Evolutionary conservation across 495 filamentous ascomycete species (phyloP).

Genomic region (Tricharina praecox): DNA sequence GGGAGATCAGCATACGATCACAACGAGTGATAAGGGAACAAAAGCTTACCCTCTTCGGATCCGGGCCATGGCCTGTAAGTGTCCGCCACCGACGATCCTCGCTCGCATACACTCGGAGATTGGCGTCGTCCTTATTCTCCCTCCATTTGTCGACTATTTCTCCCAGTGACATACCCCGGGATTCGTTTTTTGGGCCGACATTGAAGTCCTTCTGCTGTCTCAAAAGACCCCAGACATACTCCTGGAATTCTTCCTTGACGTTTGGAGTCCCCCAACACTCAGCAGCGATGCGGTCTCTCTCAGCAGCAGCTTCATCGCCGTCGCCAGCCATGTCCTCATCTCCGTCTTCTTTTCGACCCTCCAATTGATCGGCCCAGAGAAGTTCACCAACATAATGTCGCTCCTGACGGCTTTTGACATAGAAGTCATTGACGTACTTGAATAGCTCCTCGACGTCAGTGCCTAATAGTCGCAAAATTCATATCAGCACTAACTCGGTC

Average conservation of each 20-base stretch:
- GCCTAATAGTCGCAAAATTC: slow-evolving; percentile 17
- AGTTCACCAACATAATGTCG: slow-evolving; percentile 3
- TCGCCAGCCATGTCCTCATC: not conserved
- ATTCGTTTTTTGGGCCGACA: slow-evolving; percentile 23
- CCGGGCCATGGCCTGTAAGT: slow-evolving; percentile 61
- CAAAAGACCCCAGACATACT: slow-evolving; percentile 25
- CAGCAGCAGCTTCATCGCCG: not conserved
- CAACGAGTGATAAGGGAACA: not conserved
- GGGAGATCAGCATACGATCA: slow-evolving; percentile 1
- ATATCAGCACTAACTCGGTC: too few species aligned
- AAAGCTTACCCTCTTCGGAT: slow-evolving; percentile 43
- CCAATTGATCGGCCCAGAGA: not conserved
- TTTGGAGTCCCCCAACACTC: slow-evolving; percentile 20
- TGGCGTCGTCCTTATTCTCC: slow-evolving; percentile 12
- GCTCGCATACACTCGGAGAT: slow-evolving; percentile 38
- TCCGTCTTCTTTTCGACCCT: not conserved
- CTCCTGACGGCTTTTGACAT: slow-evolving; percentile 14
- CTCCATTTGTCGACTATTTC: slow-evolving; percentile 23
- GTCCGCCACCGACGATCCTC: slow-evolving; percentile 56
- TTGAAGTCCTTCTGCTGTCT: slow-evolving; percentile 19
- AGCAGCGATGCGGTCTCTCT: too few species aligned
- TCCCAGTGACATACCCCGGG: slow-evolving; percentile 16
- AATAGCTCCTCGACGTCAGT: slow-evolving; percentile 23
- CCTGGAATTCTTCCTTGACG: slow-evolving; percentile 24
- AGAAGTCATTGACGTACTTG: slow-evolving; percentile 26